A percentile compares a stretch with the other conserved stretches of the same genome.
Conservation (phyloP, 805 yeast genomes). For the Ogataea degrootiae region DNA sequence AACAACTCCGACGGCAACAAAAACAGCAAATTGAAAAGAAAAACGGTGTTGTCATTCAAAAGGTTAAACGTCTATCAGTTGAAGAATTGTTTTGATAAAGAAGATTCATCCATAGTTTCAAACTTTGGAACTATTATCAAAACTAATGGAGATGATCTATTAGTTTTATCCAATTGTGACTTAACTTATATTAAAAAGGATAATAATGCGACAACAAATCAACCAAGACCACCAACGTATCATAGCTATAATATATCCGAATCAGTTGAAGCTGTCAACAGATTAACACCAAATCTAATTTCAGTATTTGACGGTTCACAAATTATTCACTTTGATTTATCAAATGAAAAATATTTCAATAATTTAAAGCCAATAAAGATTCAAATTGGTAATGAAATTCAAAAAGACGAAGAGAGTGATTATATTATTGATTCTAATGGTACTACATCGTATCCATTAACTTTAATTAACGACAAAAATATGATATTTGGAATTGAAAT, state of each 20-base stretch:
- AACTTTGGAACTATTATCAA: constrained; percentile 25
- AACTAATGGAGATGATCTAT: constrained; percentile 25
- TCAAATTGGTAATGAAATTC: constrained; percentile 29
- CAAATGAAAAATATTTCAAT: constrained; percentile 20
- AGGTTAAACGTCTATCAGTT: constrained; percentile 25
- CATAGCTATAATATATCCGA: constrained; percentile 21
- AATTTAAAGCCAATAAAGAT: constrained; percentile 26
- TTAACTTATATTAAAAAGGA: constrained; percentile 25
- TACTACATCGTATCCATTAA: constrained; percentile 44
- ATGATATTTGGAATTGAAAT: constrained; percentile 46
- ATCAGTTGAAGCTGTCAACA: constrained; percentile 29
- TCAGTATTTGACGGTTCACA: constrained; percentile 32
- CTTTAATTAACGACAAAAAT: constrained; percentile 42
- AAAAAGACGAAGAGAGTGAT: background rate
- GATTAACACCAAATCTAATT: constrained; percentile 22
- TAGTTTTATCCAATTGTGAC: constrained; percentile 27
- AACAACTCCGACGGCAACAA: background rate
- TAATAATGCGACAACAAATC: constrained; percentile 3
- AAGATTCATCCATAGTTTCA: constrained; percentile 16
- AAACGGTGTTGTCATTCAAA: constrained; percentile 12
- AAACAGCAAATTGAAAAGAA: background rate
- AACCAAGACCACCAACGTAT: constrained; percentile 16
- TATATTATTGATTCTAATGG: constrained; percentile 19
- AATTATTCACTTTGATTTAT: constrained; percentile 27
- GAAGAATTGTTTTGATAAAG: constrained; percentile 21